Evolutionary conservation across 2,329 filamentous ascomycete genomes (phyloP).

Genomic region (Neonectria sp.): DNA sequence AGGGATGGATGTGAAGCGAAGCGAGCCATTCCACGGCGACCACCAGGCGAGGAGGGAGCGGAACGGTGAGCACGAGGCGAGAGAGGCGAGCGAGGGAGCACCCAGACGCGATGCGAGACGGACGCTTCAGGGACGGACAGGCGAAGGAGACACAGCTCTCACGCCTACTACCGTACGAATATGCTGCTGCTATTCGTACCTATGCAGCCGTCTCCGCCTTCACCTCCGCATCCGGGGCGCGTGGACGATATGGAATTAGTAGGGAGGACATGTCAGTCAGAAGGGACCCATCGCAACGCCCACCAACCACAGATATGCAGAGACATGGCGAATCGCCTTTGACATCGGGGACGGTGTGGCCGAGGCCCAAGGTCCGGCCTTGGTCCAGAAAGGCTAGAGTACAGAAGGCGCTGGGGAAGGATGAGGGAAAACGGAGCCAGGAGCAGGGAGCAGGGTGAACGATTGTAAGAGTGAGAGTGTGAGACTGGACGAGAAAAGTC

Average conservation of each 20-base stretch:
- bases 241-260: not conserved
- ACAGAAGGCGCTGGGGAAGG: conserved; percentile 14
- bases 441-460: not conserved
- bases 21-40: conserved; percentile 4
- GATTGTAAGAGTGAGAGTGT: not conserved
- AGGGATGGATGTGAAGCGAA: conserved; percentile 4
- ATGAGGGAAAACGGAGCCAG: conserved; percentile 10
- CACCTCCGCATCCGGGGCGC: conserved; percentile 2
- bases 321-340: conserved; percentile 32
- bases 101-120: conserved; percentile 25
- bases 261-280: not conserved
- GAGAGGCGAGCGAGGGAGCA: conserved; percentile 6
- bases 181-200: too few relatives aligned
- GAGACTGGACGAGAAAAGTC: not conserved
- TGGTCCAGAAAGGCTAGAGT: conserved; percentile 25
- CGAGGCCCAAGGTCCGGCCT: conserved; percentile 30
- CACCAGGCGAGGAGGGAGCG: conserved; percentile 1
- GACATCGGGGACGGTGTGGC: conserved; percentile 36
- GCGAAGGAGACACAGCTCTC: conserved; percentile 26
- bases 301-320: conserved; percentile 31
- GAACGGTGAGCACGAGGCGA: not conserved
- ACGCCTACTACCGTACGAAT: not conserved
- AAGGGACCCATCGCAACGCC: conserved; percentile 16
- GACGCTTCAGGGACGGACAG: conserved; percentile 32
- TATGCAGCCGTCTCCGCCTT: not conserved